Base-by-base conservation (phyloP, 1,284 basidiomycete species). In the Apiotrichum akiyoshidainum region DNA sequence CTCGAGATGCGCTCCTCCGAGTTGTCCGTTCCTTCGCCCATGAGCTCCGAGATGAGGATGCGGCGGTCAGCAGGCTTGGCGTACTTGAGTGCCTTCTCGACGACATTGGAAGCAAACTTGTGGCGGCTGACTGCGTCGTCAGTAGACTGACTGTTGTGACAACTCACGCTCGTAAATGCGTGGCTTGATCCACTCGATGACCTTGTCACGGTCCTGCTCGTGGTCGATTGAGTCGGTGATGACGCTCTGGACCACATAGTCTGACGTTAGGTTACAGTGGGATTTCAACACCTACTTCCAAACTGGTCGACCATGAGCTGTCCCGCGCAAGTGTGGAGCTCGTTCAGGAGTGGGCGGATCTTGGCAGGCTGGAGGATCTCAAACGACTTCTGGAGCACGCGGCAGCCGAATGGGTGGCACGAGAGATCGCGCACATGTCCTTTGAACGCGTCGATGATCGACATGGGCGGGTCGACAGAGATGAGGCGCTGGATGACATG, bases 101-200 rank as follows among this genome's bases (percentile, higher is more conserved):
- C 89, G 19, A 99, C 96, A 70, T 99, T 99, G 7, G 90, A 94
- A 1, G 95, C 93, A 71, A 95, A 98, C 77, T 98, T 98, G 80
- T 97, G 94, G 49, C 87, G 84, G 1, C 89, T 84, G 82, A 93
- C 76, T 74, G 58, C 19, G 8, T 19, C 17, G 52, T 12, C 16
- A 11, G 21, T 37, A n/a, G n/a, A n/a, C n/a, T n/a, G n/a, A n/a
- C n/a, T n/a, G n/a, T n/a, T n/a, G n/a, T n/a, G n/a, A 26, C 11
- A 12, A 65, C 72, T 66, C 40, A 76, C 74, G 85, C 61, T 82
- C 80, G 37, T 93, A 76, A 72, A 99, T 84, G 67, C 89, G 86
- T 2, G 91, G 89, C 22, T 84, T 85, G 59, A 97, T 83, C 68
- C 86, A 85, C 12, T 78, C 77, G 58, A 96, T 82, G 49, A 97